Evolutionary conservation across 148 eudicot species (phyloP).

Genomic region (Cornus controversa): DNA sequence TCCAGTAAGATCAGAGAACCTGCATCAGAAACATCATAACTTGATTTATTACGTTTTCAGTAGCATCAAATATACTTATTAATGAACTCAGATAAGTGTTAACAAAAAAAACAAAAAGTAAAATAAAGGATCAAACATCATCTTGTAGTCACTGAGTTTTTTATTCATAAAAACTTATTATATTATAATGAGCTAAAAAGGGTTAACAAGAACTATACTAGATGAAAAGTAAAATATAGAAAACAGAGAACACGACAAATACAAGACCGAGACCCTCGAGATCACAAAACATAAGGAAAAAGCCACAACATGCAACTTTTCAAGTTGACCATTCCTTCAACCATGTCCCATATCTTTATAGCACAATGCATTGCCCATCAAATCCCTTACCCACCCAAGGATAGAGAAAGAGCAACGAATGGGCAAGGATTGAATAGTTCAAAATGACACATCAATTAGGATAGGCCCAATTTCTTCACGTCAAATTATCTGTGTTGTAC

Average conservation of each 20-base stretch:
- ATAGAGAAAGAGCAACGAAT: no score
- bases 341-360: not conserved
- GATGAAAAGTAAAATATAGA: not conserved
- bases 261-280: not conserved
- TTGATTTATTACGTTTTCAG: not conserved
- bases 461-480: no score
- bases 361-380: not conserved
- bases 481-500: no score
- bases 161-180: no score
- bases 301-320: not conserved
- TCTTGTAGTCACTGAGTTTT: not conserved
- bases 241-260: not conserved
- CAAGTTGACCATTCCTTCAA: not conserved
- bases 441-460: no score
- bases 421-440: no score
- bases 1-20: conserved; percentile 95
- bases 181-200: not conserved
- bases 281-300: not conserved
- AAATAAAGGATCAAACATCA: not conserved
- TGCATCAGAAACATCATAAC: conserved; percentile 28
- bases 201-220: no score
- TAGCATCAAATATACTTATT: not conserved
- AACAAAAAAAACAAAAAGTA: not conserved
- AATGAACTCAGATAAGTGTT: not conserved
- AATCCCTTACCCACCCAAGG: not conserved